A percentile compares a stretch with the other conserved stretches of the same genome.
These are phyloP conservation scores for Aphelidium insulamus DNA, from an alignment of 371 early-diverging fungal species.

Conservation along the genomic window DNA sequence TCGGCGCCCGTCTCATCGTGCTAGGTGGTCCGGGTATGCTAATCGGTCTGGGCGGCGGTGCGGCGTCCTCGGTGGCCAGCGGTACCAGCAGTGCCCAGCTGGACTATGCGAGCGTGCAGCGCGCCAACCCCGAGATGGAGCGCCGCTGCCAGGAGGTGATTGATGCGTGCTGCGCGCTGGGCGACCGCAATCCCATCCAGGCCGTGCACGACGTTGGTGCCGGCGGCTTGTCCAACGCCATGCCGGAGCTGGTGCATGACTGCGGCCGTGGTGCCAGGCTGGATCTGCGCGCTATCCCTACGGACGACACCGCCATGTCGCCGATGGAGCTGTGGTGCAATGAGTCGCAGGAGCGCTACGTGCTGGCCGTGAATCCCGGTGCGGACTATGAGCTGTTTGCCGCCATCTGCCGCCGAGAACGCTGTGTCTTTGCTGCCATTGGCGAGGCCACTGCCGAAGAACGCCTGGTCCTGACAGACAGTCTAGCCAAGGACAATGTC, in stretches of 20 bases:
- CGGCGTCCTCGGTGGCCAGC: conserved; percentile 80
- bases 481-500: conserved; percentile 21
- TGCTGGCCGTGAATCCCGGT: conserved; percentile 54
- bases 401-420: conserved; percentile 63
- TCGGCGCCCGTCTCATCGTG: conserved; percentile 63
- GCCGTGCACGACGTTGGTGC: conserved; percentile 96
- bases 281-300: conserved; percentile 65
- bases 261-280: conserved; percentile 69
- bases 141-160: conserved; percentile 88
- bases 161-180: conserved; percentile 67
- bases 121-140: conserved; percentile 95
- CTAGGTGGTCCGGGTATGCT: conserved; percentile 92
- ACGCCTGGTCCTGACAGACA: conserved; percentile 54
- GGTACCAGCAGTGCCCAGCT: conserved; percentile 70
- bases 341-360: conserved; percentile 92
- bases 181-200: conserved; percentile 55
- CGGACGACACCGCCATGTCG: conserved; percentile 71
- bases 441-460: conserved; percentile 72
- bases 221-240: conserved; percentile 87
- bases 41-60: conserved; percentile 94
- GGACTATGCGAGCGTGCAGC: conserved; percentile 91
- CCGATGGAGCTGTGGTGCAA: conserved; percentile 99
- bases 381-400: conserved; percentile 33
- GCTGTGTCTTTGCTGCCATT: conserved; percentile 75
- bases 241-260: conserved; percentile 93